Evolutionary conservation across 2,329 filamentous ascomycete species (phyloP), one percentile per base, ranked within the genome.

Genomic region (Parascedosporium putredinis): DNA sequence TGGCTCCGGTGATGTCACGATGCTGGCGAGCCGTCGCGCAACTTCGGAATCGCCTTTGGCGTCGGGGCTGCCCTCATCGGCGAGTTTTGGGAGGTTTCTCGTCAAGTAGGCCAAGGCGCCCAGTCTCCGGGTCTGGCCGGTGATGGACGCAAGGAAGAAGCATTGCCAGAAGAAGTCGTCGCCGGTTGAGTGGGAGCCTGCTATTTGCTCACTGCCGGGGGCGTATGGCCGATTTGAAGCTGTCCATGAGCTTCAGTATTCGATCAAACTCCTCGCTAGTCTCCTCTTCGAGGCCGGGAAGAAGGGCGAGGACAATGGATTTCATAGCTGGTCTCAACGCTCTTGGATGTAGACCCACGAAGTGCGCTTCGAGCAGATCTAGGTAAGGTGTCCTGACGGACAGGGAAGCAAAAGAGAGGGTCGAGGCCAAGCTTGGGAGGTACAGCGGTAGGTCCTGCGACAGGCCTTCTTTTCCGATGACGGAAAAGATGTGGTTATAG

Each of bases 81-180:
- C 80, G 50, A 95, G 71, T 56, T 77, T 50, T 12, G 94, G 93
- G 25, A 98, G 70, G 58, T 81, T 81, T 51, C 89, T 83, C 45
- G 80, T 74, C 36, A 98, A 72, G 64, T 94, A 98, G 27, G 90
- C 89, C 52, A 98, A 72, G 34, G 89, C 89, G 23, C 93, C 93
- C 55, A 87, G 82, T 50, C 93, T 81, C 53, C 91, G 78, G 53
- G 83, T 89, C 38, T 88, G 79, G 59, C 90, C 91, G 1, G 93
- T 96, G 53, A 98, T 93, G 16, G 88, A 85, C 8, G 91, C 88
- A 16, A 98, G 71, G 60, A 98, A 97, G 61, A 98, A 85, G 63
- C 89, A 96, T 68, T 98, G 93, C 93, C 93, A 98, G 64, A 97
- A 98, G 64, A 93, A 96, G 55, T 87, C 86, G 56, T 90, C 87